Percentiles rank a stretch among this genome's conserved stretches.
Evolutionary conservation across 225 moss, liverwort and hornwort genomes (phyloP).

Genomic region (Polytrichum commune): DNA sequence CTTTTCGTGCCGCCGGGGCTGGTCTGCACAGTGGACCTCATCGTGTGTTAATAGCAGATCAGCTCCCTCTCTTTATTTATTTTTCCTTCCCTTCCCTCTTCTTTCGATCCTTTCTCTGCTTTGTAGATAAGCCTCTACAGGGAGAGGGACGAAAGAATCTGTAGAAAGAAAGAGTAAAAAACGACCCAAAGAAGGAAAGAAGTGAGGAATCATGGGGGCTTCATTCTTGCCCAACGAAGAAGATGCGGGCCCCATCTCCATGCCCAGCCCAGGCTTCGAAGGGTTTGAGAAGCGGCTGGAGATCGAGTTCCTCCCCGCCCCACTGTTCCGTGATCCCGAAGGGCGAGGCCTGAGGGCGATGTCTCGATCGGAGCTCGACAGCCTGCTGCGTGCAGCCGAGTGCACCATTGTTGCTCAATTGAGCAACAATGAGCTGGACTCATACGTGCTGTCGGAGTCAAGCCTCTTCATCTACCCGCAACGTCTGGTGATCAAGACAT

Average conservation of each 20-base stretch:
- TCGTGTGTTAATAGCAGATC: slow-evolving; percentile 51
- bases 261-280: slow-evolving; percentile 69
- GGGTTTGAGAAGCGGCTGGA: slow-evolving; percentile 93
- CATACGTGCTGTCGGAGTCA: slow-evolving; percentile 93
- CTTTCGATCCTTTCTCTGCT: slow-evolving; percentile 8
- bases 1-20: slow-evolving; percentile 34
- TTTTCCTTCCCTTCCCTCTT: not conserved
- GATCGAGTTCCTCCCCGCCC: slow-evolving; percentile 71
- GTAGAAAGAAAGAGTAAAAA: not conserved
- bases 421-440: slow-evolving; percentile 77
- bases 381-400: slow-evolving; percentile 72
- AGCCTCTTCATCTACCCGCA: slow-evolving; percentile 77
- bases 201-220: slow-evolving; percentile 33
- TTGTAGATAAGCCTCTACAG: slow-evolving; percentile 15
- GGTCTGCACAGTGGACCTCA: slow-evolving; percentile 53
- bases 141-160: slow-evolving; percentile 10
- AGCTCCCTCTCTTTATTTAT: slow-evolving; percentile 36
- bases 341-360: slow-evolving; percentile 72
- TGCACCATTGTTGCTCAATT: slow-evolving; percentile 76
- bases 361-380: slow-evolving; percentile 59
- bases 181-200: too few species aligned
- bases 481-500: slow-evolving; percentile 71
- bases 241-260: slow-evolving; percentile 17
- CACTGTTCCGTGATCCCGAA: slow-evolving; percentile 66
- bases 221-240: not conserved